phyloP scores from a whole-genome alignment of 2,329 filamentous ascomycete genomes.

The Chaetomiaceae sp. region DNA sequence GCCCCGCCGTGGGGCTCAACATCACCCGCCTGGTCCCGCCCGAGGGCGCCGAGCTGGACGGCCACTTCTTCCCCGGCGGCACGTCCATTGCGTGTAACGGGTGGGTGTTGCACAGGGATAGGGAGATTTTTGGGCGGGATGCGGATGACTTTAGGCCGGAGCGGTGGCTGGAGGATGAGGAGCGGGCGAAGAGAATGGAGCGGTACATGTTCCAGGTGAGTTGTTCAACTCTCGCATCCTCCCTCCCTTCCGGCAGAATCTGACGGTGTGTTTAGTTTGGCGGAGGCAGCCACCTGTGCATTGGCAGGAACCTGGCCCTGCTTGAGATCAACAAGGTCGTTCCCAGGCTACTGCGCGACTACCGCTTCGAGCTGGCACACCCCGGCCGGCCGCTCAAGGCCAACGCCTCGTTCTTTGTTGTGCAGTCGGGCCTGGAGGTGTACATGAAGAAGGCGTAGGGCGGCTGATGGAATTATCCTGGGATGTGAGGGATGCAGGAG shows the following conservation, averaged over 20 bases:
- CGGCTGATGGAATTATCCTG: too few relatives aligned
- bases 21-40: conserved; percentile 49
- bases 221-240: background rate
- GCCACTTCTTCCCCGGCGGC: conserved; percentile 47
- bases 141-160: conserved; percentile 50
- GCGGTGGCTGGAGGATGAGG: conserved; percentile 48
- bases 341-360: conserved; percentile 51
- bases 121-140: conserved; percentile 46
- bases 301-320: conserved; percentile 51
- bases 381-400: conserved; percentile 47
- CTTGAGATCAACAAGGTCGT: conserved; percentile 58
- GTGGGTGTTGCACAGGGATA: conserved; percentile 49
- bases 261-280: conserved; percentile 40
- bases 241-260: background rate
- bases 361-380: conserved; percentile 48
- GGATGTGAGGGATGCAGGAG: too few relatives aligned
- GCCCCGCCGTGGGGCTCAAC: conserved; percentile 52
- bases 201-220: conserved; percentile 53
- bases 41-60: conserved; percentile 49
- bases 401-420: conserved; percentile 57
- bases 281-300: conserved; percentile 51
- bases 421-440: conserved; percentile 53
- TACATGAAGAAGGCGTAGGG: conserved; percentile 33
- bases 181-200: conserved; percentile 45
- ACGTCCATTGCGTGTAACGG: conserved; percentile 51